Conservation (phyloP, 2,329 filamentous ascomycete genomes). For the Arthrinium phaeospermum region DNA sequence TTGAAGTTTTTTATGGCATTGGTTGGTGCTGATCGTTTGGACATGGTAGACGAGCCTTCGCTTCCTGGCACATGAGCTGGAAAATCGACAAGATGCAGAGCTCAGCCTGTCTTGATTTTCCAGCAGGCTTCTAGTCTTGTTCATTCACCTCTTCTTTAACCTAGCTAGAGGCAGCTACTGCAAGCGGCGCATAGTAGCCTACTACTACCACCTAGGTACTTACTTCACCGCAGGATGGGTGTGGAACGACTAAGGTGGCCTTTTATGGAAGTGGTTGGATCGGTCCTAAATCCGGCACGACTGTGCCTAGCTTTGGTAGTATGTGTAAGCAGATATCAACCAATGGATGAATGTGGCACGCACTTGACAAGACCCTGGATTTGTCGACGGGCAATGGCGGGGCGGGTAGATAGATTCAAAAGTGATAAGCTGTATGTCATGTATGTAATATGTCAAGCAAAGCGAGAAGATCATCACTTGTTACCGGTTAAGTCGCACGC, state of each 20-base stretch:
- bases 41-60: background rate
- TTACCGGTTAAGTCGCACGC: background rate
- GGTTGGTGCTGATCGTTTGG: too few species aligned
- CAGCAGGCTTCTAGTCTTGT: background rate
- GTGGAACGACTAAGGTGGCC: background rate
- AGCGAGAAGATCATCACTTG: background rate
- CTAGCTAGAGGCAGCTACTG: background rate
- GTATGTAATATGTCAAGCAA: background rate
- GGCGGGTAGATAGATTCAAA: background rate
- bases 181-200: background rate
- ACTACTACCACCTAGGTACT: background rate
- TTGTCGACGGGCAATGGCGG: background rate
- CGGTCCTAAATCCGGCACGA: slow-evolving; percentile 6
- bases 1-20: too few species aligned
- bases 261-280: background rate
- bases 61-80: too few species aligned
- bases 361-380: background rate
- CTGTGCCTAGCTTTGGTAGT: background rate
- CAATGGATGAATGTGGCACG: background rate
- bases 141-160: slow-evolving; percentile 6
- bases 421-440: background rate
- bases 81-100: too few species aligned
- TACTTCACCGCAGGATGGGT: background rate
- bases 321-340: background rate
- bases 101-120: too few species aligned